These are phyloP conservation scores for Avena insularis DNA, from an alignment of 176 grass and related monocot genomes.

Conservation along the genomic window DNA sequence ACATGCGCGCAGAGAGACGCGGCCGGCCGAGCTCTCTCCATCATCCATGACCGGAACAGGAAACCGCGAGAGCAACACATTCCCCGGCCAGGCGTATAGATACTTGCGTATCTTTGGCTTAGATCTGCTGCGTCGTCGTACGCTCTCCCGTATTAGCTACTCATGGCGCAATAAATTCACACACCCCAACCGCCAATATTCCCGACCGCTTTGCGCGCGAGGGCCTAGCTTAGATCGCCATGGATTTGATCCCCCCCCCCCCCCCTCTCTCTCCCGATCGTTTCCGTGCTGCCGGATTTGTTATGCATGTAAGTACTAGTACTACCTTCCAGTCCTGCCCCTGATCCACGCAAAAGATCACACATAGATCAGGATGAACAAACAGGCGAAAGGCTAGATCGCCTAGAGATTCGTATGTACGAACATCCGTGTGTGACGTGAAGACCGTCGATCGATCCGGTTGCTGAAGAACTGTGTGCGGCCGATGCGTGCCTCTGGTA, in stretches of 20 bases:
- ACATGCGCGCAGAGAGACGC: neutral
- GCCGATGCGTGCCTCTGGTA: neutral
- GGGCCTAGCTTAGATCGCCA: neutral
- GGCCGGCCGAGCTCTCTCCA: slow-evolving; percentile 9
- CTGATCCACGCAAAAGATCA: slow-evolving; percentile 35
- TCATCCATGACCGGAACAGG: slow-evolving; percentile 18
- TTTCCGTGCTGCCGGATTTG: slow-evolving; percentile 2
- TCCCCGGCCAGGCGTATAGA: neutral
- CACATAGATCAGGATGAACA: slow-evolving; percentile 1
- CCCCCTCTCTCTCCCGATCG: neutral
- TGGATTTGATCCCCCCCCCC: neutral
- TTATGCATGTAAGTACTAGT: neutral
- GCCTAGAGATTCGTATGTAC: slow-evolving; percentile 22
- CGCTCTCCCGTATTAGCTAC: neutral
- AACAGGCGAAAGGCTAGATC: slow-evolving; percentile 47
- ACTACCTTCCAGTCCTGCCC: slow-evolving; percentile 30
- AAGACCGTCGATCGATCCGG: neutral
- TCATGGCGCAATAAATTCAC: neutral
- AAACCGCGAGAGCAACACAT: slow-evolving; percentile 35
- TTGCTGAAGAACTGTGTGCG: slow-evolving; percentile 5
- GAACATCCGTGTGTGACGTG: neutral
- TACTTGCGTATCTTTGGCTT: neutral
- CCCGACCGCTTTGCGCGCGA: neutral
- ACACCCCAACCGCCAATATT: slow-evolving; percentile 24
- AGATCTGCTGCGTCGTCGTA: slow-evolving; percentile 31